Conservation (phyloP, 2,329 filamentous ascomycete species). For the Cytospora schulzeri region DNA sequence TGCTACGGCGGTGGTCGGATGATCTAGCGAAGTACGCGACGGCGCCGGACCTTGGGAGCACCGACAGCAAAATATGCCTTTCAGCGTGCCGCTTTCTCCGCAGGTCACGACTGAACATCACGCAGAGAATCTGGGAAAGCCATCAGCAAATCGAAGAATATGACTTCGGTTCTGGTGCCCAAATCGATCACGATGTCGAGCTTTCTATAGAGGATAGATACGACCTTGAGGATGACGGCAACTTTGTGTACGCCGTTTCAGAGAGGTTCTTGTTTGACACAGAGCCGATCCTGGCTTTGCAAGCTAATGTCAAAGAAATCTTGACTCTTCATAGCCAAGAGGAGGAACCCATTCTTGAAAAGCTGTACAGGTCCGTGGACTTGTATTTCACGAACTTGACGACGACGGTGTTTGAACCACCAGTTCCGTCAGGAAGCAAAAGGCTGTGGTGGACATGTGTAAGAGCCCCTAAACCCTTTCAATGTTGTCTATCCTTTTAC, state of each 20-base stretch:
- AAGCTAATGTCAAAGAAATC: slow-evolving; percentile 3
- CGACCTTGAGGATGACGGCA: not conserved
- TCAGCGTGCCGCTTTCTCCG: slow-evolving; percentile 2
- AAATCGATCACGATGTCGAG: not conserved
- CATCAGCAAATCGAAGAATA: not conserved
- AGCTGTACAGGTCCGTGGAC: not conserved
- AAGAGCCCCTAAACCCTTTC: not conserved
- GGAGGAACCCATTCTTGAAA: not conserved
- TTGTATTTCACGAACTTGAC: not conserved
- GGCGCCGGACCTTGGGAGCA: not conserved
- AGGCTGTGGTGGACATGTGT: slow-evolving; percentile 21
- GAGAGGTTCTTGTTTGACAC: slow-evolving; percentile 18
- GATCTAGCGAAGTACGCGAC: not conserved
- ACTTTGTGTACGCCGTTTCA: not conserved
- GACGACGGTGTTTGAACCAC: not conserved
- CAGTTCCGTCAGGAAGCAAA: not conserved
- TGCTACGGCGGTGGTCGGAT: slow-evolving; percentile 9
- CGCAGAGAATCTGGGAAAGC: slow-evolving; percentile 7
- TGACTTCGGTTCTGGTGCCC: not conserved
- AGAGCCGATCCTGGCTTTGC: slow-evolving; percentile 2
- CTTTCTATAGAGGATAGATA: not conserved
- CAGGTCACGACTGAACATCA: not conserved
- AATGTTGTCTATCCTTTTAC: not conserved
- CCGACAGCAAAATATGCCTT: not conserved
- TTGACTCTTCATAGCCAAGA: not conserved